Evolutionary conservation across 441 rosid species (phyloP), one percentile per base, ranked within the genome.

Genomic region (Erysimum cheiri): DNA sequence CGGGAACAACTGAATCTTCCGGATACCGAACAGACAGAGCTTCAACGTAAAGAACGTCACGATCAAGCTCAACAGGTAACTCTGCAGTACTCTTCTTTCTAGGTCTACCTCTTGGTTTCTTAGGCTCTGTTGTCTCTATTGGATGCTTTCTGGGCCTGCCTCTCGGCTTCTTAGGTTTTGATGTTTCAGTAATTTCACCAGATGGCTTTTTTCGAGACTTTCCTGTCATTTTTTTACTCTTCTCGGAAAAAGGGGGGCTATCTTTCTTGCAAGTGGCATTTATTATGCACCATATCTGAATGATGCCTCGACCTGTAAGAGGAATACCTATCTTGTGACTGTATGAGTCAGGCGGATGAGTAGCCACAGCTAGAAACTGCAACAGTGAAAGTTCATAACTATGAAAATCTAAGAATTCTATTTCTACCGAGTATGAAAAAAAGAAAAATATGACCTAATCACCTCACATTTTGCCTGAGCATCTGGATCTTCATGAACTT

Each of bases 201-300:
- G 54, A n/a, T 71, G 82, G 46, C 58, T 56, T 71, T 69, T 70
- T 83, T 43, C 41, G 70, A 67, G 39, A 35, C 52, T 58, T 60
- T 44, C 15, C 54, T 65, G 64, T 56, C 70, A 6, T 35, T 68
- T 81, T 80, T 62, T 48, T 55, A 33, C 60, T 76, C 71, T 75
- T 78, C 68, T 71, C 79, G 50, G 78, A 28, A 64, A 71, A 50
- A 29, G 64, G 46, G 52, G 35, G 28, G 32, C 44, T 80, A 71
- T 75, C 82, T 69, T 66, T 83, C 59, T 80, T 50, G 58, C 56
- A 61, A 64, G 62, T 32, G 57, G 60, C 63, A 54, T 92, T 85
- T 72, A 89, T 60, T 72, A 95, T 58, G 71, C 91, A 85, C 98
- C 97, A 95, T 71, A 95, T 90, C 80, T 95, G 97, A 80, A 95